Evolutionary conservation across 83 land plant species (phyloP).

Genomic region (Isoetes engelmannii): DNA sequence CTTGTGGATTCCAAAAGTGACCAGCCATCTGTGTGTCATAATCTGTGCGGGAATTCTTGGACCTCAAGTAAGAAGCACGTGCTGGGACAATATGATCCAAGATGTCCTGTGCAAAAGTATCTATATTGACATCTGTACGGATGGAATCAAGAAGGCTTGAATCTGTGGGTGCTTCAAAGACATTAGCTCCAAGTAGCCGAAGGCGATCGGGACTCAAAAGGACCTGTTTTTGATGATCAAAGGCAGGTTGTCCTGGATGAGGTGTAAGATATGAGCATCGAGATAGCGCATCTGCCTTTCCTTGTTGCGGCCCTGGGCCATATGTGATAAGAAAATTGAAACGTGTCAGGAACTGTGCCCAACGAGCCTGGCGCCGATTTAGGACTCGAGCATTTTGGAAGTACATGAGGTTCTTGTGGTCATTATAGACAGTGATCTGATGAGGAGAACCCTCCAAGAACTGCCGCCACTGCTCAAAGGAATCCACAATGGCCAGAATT

Average conservation of each 20-base stretch:
- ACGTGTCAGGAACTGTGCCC: neutral
- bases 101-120: no score
- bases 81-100: no score
- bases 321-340: constrained; percentile 2
- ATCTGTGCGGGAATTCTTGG: no score
- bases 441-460: no score
- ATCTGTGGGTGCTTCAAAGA: neutral
- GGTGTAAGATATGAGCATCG: constrained; percentile 2
- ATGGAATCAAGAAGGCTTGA: neutral
- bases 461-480: no score
- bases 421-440: no score
- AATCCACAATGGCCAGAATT: no score
- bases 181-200: neutral
- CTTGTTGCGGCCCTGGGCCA: neutral
- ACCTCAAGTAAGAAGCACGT: no score
- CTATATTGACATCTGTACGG: no score
- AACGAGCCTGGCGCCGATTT: neutral
- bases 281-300: neutral
- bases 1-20: neutral
- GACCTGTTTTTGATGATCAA: neutral
- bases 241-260: neutral
- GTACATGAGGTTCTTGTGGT: no score
- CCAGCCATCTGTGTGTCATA: neutral
- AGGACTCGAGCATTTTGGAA: no score
- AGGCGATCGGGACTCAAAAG: constrained; percentile 10